Evolutionary conservation across 2,329 filamentous ascomycete genomes (phyloP).

Genomic region (Penicillium polonicum): DNA sequence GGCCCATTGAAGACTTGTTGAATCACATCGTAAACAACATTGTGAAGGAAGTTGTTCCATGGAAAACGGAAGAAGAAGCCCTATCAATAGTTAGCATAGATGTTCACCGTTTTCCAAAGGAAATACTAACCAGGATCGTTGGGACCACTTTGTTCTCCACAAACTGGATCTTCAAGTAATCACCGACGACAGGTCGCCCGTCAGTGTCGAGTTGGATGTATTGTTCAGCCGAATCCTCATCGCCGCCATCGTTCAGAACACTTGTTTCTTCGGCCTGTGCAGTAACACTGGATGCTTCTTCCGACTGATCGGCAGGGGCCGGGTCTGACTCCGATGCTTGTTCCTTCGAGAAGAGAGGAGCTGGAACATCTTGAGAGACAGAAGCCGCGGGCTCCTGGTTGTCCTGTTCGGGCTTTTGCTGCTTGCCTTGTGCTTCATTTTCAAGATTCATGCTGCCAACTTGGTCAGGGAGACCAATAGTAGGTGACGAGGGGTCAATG

Average conservation of each 20-base stretch:
- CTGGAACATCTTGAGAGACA: slow-evolving; percentile 67
- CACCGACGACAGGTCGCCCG: slow-evolving; percentile 80
- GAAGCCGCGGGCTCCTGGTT: slow-evolving; percentile 43
- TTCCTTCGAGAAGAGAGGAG: slow-evolving; percentile 60
- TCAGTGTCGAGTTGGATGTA: slow-evolving; percentile 60
- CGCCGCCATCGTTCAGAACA: slow-evolving; percentile 20
- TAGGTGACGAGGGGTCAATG: slow-evolving; percentile 48
- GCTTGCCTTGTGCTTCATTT: slow-evolving; percentile 14
- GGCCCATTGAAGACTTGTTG: slow-evolving; percentile 99
- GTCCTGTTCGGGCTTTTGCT: slow-evolving; percentile 1
- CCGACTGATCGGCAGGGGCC: slow-evolving; percentile 22
- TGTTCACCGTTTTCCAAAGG: not conserved
- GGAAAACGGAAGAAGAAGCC: slow-evolving; percentile 98
- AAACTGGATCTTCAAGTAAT: slow-evolving; percentile 93
- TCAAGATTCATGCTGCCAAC: slow-evolving; percentile 60
- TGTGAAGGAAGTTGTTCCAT: slow-evolving; percentile 99
- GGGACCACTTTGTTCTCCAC: slow-evolving; percentile 92
- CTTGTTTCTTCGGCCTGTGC: slow-evolving; percentile 22
- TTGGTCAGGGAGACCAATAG: slow-evolving; percentile 55
- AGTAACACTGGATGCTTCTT: slow-evolving; percentile 13
- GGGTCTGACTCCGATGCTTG: slow-evolving; percentile 21
- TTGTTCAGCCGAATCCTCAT: slow-evolving; percentile 28
- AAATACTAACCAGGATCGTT: slow-evolving; percentile 76
- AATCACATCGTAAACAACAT: slow-evolving; percentile 97
- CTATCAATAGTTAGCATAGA: slow-evolving; percentile 46